These are phyloP conservation scores for Fermentozyma sake DNA, from an alignment of 1,139 yeast species.

Conservation along the genomic window DNA sequence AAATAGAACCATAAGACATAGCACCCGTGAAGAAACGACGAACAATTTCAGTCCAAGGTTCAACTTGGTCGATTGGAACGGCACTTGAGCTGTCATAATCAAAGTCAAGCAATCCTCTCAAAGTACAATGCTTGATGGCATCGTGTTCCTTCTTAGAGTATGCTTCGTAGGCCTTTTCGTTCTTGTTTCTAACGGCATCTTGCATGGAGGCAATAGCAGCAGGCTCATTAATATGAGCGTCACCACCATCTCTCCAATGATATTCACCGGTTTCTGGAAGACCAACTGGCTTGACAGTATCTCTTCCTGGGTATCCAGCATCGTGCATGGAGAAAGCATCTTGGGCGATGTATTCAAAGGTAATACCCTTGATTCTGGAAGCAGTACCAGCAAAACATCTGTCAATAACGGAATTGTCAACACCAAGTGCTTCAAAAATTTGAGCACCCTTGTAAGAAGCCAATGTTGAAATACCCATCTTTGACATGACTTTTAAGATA, in stretches of 20 bases:
- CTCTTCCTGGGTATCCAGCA: slow-evolving; percentile 81
- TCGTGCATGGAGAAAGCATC: slow-evolving; percentile 94
- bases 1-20: slow-evolving; percentile 97
- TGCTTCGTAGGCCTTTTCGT: slow-evolving; percentile 86
- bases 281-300: slow-evolving; percentile 64
- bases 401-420: slow-evolving; percentile 92
- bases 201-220: slow-evolving; percentile 92
- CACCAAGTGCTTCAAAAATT: slow-evolving; percentile 94
- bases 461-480: slow-evolving; percentile 97
- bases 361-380: slow-evolving; percentile 91
- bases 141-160: slow-evolving; percentile 88
- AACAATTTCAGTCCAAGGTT: slow-evolving; percentile 99
- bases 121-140: slow-evolving; percentile 87
- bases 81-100: slow-evolving; percentile 67
- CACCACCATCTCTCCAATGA: slow-evolving; percentile 99
- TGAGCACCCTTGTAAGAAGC: slow-evolving; percentile 99
- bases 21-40: slow-evolving; percentile 98
- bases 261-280: slow-evolving; percentile 96
- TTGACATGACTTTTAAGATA: slow-evolving; percentile 93
- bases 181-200: slow-evolving; percentile 95
- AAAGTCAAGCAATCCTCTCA: slow-evolving; percentile 89
- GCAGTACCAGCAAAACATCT: slow-evolving; percentile 97
- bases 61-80: slow-evolving; percentile 95
- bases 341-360: slow-evolving; percentile 92
- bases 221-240: slow-evolving; percentile 91